phyloP scores from a whole-genome alignment of 495 filamentous ascomycete species.

The Parmelia sp. region DNA sequence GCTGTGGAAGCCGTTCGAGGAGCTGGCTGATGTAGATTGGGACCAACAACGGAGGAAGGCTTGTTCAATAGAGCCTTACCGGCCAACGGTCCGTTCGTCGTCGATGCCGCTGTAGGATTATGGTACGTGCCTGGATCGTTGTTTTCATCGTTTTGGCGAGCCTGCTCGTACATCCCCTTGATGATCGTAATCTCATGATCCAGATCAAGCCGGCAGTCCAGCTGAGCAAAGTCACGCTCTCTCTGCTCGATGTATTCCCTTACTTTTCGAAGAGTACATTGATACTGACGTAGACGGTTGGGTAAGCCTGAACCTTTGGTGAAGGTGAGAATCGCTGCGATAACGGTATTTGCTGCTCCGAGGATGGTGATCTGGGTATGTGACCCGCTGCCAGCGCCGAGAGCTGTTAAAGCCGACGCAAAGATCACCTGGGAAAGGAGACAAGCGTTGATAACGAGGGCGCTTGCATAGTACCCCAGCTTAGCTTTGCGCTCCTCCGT shows the following conservation, averaged over 20 bases:
- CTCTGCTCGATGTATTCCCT: slow-evolving; percentile 61
- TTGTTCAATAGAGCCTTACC: background rate
- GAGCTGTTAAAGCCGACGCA: slow-evolving; percentile 54
- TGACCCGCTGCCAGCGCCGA: slow-evolving; percentile 53
- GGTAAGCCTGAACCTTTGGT: slow-evolving; percentile 58
- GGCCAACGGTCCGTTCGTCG: background rate
- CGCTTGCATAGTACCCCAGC: slow-evolving; percentile 19
- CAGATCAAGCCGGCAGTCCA: slow-evolving; percentile 15
- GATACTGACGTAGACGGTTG: slow-evolving; percentile 48
- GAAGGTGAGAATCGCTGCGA: slow-evolving; percentile 58
- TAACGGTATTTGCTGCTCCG: slow-evolving; percentile 58
- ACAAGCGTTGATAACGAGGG: slow-evolving; percentile 50
- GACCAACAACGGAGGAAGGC: background rate
- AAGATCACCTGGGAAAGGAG: slow-evolving; percentile 55
- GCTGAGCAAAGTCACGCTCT: slow-evolving; percentile 36
- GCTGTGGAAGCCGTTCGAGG: background rate
- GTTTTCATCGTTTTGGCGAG: slow-evolving; percentile 20
- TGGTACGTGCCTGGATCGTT: slow-evolving; percentile 24
- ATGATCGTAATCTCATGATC: slow-evolving; percentile 15
- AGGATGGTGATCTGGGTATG: slow-evolving; percentile 53
- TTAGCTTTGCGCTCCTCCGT: slow-evolving; percentile 44
- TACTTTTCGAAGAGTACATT: slow-evolving; percentile 54
- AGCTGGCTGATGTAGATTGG: background rate
- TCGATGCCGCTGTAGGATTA: slow-evolving; percentile 7
- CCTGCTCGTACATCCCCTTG: slow-evolving; percentile 20